phyloP scores from a whole-genome alignment of 1,139 yeast species.

The Lodderomyces beijingensis region DNA sequence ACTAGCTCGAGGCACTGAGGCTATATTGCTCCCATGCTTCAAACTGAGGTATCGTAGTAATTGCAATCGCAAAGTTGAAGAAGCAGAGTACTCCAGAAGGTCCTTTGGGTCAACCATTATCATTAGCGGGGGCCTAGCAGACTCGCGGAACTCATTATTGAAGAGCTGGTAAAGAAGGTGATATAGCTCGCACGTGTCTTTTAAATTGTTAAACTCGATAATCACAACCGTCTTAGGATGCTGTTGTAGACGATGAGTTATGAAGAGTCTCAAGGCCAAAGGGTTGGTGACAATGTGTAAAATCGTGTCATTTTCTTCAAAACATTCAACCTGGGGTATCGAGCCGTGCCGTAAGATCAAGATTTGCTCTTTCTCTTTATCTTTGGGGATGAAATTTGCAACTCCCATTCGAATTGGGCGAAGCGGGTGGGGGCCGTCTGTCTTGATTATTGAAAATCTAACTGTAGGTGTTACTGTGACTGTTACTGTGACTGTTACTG shows the following conservation, averaged over 20 bases:
- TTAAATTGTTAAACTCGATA: slow-evolving; percentile 1
- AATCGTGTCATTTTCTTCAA: slow-evolving; percentile 1
- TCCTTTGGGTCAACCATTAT: slow-evolving; percentile 17
- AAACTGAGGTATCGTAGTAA: slow-evolving; percentile 46
- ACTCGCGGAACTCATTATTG: background rate
- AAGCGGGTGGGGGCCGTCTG: background rate
- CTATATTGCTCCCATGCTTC: slow-evolving; percentile 27
- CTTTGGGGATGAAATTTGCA: slow-evolving; percentile 1
- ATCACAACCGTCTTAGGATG: slow-evolving; percentile 3
- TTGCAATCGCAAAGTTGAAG: slow-evolving; percentile 43
- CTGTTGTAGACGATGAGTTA: slow-evolving; percentile 14
- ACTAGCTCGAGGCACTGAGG: slow-evolving; percentile 10
- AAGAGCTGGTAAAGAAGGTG: slow-evolving; percentile 1
- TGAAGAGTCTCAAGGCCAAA: slow-evolving; percentile 2
- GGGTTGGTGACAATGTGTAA: slow-evolving; percentile 2
- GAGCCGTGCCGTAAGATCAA: background rate
- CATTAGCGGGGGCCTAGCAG: slow-evolving; percentile 13
- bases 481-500: too few relatives aligned
- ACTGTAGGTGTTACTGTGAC: too few relatives aligned
- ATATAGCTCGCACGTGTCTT: slow-evolving; percentile 1
- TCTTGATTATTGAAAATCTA: too few relatives aligned
- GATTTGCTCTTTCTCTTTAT: background rate
- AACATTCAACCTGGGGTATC: slow-evolving; percentile 1
- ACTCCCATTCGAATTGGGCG: slow-evolving; percentile 3
- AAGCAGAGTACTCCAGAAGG: slow-evolving; percentile 14